Conservation (phyloP, 2,329 filamentous ascomycete genomes). For the Colletotrichum sp. region DNA sequence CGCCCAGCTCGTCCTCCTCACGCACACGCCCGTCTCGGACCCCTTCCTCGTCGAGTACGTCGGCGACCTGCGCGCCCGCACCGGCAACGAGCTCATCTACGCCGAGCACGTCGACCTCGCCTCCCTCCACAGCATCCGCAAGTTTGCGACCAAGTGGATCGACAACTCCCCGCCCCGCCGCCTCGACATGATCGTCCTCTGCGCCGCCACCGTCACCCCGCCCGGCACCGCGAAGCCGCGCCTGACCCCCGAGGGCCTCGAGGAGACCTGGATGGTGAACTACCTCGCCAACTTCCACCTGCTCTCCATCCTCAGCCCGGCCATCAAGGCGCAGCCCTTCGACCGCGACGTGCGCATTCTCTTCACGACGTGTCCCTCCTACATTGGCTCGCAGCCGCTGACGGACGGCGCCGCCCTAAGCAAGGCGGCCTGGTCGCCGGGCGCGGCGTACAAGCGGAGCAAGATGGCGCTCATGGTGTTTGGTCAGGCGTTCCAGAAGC, state of each 20-base stretch:
- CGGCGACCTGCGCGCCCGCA: conserved; percentile 79
- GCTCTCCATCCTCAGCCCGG: conserved; percentile 87
- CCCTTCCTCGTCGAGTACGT: conserved; percentile 93
- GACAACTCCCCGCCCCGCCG: conserved; percentile 90
- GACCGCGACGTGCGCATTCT: conserved; percentile 93
- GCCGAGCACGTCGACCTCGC: conserved; percentile 92
- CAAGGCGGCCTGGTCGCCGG: conserved; percentile 58
- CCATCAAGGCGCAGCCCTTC: conserved; percentile 87
- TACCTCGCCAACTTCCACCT: conserved; percentile 96
- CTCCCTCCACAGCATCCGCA: conserved; percentile 87
- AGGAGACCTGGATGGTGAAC: conserved; percentile 93
- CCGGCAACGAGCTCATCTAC: conserved; percentile 87
- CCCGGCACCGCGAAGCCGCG: conserved; percentile 62
- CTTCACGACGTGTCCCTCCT: conserved; percentile 85
- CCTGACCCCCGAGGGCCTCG: conserved; percentile 78
- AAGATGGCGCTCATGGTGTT: conserved; percentile 88
- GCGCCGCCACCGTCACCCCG: conserved; percentile 79
- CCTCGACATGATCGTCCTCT: conserved; percentile 89
- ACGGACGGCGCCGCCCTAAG: conserved; percentile 49
- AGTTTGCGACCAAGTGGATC: conserved; percentile 97
- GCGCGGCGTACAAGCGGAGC: conserved; percentile 67
- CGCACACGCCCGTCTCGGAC: conserved; percentile 80
- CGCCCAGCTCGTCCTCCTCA: conserved; percentile 90
- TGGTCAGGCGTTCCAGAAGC: conserved; percentile 89
- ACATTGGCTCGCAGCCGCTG: conserved; percentile 77